Percentiles rank a stretch among this genome's conserved stretches.
phyloP scores from a whole-genome alignment of 306 rosid genomes.

The Ormosia semicastrata region DNA sequence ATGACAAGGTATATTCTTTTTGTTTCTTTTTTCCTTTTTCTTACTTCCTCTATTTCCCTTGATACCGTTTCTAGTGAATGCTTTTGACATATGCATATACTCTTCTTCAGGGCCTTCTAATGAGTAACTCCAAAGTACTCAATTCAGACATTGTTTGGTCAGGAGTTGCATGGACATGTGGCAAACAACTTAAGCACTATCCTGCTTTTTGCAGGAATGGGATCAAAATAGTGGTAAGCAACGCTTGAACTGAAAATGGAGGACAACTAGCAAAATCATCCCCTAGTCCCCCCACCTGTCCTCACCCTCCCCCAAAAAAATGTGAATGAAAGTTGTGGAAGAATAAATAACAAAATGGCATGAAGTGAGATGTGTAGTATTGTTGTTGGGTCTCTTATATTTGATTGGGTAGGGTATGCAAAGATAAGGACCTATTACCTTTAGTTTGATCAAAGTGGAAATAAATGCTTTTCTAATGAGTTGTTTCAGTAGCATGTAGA shows the following conservation, averaged over 20 bases:
- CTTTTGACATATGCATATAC: constrained; percentile 19
- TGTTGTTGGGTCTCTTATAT: background rate
- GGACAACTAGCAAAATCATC: background rate
- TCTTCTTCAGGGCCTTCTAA: constrained; percentile 52
- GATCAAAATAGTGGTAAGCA: constrained; percentile 77
- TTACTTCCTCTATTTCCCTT: background rate
- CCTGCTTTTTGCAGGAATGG: constrained; percentile 85
- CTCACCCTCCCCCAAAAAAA: background rate
- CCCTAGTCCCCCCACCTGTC: background rate
- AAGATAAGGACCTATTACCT: background rate
- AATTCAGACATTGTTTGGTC: constrained; percentile 90
- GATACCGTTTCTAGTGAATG: background rate
- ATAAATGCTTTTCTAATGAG: background rate
- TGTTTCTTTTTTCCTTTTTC: background rate
- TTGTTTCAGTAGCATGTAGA: background rate
- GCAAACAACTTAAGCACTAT: constrained; percentile 93
- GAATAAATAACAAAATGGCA: background rate
- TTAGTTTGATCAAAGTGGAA: background rate
- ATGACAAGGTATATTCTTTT: constrained; percentile 45
- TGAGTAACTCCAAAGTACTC: constrained; percentile 56
- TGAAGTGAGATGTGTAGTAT: background rate
- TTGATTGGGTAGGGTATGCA: background rate
- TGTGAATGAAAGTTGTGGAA: background rate
- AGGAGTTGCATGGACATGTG: constrained; percentile 88
- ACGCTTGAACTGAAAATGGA: background rate